Conservation (phyloP, 2,329 filamentous ascomycete genomes). For the Anisogramma anomala region DNA sequence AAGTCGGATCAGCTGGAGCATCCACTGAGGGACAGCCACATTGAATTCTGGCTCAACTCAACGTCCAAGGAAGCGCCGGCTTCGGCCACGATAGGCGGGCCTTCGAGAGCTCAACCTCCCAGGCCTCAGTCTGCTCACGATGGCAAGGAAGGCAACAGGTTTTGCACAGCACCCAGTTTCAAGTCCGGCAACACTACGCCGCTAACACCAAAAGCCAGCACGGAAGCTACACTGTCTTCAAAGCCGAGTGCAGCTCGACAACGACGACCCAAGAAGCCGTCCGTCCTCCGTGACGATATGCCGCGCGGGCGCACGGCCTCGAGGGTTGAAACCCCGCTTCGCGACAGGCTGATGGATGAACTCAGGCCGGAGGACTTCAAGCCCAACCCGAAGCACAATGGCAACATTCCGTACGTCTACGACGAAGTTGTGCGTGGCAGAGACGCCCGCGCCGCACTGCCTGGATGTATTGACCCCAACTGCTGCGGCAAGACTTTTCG, state of each 20-base stretch:
- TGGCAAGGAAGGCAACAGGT: neutral
- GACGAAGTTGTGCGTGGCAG: constrained; percentile 61
- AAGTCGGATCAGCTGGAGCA: neutral
- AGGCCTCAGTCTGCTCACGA: neutral
- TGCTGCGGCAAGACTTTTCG: constrained; percentile 69
- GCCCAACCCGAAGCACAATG: constrained; percentile 61
- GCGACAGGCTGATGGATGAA: constrained; percentile 43
- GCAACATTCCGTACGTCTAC: constrained; percentile 62
- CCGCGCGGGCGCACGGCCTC: constrained; percentile 5
- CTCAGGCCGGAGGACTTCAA: constrained; percentile 67
- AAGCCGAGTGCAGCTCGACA: neutral
- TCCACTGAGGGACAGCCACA: constrained; percentile 2
- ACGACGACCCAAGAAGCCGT: constrained; percentile 6
- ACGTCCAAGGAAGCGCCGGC: neutral
- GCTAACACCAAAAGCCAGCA: neutral
- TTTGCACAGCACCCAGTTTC: constrained; percentile 1
- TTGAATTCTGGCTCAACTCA: constrained; percentile 9
- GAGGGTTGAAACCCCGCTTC: constrained; percentile 27
- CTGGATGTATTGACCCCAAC: constrained; percentile 60
- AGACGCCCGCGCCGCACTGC: constrained; percentile 56
- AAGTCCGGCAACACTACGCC: neutral
- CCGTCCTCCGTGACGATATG: constrained; percentile 13
- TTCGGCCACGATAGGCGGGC: neutral
- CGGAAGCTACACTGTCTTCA: neutral
- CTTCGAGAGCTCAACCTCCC: neutral